These are phyloP conservation scores for Didymosphaeria variabile DNA, from an alignment of 2,329 filamentous ascomycete genomes.

Conservation along the genomic window DNA sequence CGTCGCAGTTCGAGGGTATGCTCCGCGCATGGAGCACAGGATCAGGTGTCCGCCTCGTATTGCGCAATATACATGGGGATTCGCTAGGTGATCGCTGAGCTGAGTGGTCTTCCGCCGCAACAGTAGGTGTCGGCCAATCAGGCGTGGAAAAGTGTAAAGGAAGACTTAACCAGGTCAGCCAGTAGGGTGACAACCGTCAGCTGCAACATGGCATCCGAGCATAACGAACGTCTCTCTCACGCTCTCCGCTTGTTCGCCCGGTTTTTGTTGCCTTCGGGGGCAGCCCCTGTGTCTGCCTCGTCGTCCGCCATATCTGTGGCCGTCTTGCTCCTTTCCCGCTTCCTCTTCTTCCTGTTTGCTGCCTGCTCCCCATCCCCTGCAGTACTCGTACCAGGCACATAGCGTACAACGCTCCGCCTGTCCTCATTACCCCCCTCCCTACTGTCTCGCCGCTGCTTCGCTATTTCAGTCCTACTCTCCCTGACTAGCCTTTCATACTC, in stretches of 20 bases:
- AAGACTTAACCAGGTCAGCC: not conserved
- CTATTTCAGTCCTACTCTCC: conserved; percentile 31
- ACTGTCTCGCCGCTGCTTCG: conserved; percentile 25
- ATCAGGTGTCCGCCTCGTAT: no score
- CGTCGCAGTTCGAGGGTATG: no score
- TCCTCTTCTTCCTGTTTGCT: conserved; percentile 5
- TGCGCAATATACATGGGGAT: no score
- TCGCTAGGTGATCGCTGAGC: no score
- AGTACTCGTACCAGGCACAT: not conserved
- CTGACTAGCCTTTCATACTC: conserved; percentile 41
- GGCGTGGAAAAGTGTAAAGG: not conserved
- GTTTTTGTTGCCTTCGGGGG: conserved; percentile 8
- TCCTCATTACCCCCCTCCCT: not conserved
- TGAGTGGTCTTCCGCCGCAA: not conserved
- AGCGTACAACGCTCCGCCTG: not conserved
- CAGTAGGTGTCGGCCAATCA: no score
- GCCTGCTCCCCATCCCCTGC: conserved; percentile 9
- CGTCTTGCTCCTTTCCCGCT: conserved; percentile 31
- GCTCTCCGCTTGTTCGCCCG: conserved; percentile 29
- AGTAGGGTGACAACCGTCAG: not conserved
- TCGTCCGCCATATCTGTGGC: conserved; percentile 13
- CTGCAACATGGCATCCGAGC: not conserved
- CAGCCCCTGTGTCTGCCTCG: conserved; percentile 3
- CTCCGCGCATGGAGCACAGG: no score
- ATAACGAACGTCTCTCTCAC: conserved; percentile 16